phyloP scores from a whole-genome alignment of 176 grass and related monocot species.

The Zea mays region Zm-B73-REFERENCE-NAM-5.0 NC_050103.1:172601501-172602000 shows the following conservation, averaged over 20 bases:
- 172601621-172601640: neutral
- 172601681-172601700: constrained; percentile 51
- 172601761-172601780: constrained; percentile 66
- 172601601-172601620: constrained; percentile 20
- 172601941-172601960: constrained; percentile 73
- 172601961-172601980: constrained; percentile 87
- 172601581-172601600: constrained; percentile 30
- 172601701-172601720: constrained; percentile 61
- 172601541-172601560: constrained; percentile 46
- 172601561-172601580: constrained; percentile 30
- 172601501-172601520: constrained; percentile 46
- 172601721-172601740: constrained; percentile 59
- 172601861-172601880: constrained; percentile 37
- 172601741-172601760: constrained; percentile 71
- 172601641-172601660: constrained; percentile 47
- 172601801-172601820: constrained; percentile 64
- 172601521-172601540: constrained; percentile 39
- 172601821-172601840: constrained; percentile 51
- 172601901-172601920: constrained; percentile 43
- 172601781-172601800: constrained; percentile 62
- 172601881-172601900: constrained; percentile 44
- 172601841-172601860: constrained; percentile 43
- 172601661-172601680: constrained; percentile 49
- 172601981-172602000: constrained; percentile 92
- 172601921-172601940: constrained; percentile 58